phyloP scores from a whole-genome alignment of 768 basidiomycete genomes.

The Tylopilus felleus region DNA sequence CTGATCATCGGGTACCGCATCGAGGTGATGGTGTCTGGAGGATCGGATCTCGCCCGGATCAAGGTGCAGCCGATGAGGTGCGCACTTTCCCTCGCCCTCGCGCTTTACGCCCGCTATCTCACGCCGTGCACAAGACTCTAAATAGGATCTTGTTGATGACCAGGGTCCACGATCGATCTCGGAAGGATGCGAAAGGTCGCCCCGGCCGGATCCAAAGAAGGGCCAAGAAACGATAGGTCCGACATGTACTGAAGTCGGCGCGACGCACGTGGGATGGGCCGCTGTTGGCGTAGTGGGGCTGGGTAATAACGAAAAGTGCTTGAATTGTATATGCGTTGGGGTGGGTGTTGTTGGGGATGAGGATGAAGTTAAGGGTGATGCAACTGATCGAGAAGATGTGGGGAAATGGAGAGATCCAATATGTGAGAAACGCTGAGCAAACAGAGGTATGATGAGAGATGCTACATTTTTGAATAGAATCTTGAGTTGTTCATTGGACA shows the following conservation, averaged over 20 bases:
- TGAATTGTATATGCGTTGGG: slow-evolving; percentile 18
- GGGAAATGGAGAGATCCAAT: slow-evolving; percentile 71
- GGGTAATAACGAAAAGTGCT: slow-evolving; percentile 18
- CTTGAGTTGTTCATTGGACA: slow-evolving; percentile 62
- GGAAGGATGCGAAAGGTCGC: slow-evolving; percentile 61
- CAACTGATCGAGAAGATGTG: slow-evolving; percentile 3
- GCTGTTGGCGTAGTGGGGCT: slow-evolving; percentile 7
- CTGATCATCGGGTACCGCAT: slow-evolving; percentile 66
- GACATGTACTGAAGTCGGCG: slow-evolving; percentile 42
- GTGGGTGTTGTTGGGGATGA: slow-evolving; percentile 27
- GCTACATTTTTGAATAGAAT: slow-evolving; percentile 68
- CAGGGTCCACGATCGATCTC: slow-evolving; percentile 84
- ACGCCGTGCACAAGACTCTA: slow-evolving; percentile 63
- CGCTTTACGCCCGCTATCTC: slow-evolving; percentile 70
- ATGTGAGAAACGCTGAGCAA: slow-evolving; percentile 69
- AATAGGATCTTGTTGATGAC: slow-evolving; percentile 55
- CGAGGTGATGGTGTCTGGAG: slow-evolving; percentile 66
- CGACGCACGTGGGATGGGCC: background rate
- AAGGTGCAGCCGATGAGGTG: slow-evolving; percentile 73
- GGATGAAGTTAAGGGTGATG: slow-evolving; percentile 22
- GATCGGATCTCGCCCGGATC: slow-evolving; percentile 75
- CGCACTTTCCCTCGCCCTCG: slow-evolving; percentile 75
- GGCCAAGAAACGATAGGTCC: slow-evolving; percentile 89
- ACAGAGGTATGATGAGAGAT: slow-evolving; percentile 64
- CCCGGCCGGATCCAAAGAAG: slow-evolving; percentile 83